Percentiles rank a stretch among this genome's conserved stretches.
Conservation (phyloP, 2,329 filamentous ascomycete genomes). For the Fusarium ramigenum region DNA sequence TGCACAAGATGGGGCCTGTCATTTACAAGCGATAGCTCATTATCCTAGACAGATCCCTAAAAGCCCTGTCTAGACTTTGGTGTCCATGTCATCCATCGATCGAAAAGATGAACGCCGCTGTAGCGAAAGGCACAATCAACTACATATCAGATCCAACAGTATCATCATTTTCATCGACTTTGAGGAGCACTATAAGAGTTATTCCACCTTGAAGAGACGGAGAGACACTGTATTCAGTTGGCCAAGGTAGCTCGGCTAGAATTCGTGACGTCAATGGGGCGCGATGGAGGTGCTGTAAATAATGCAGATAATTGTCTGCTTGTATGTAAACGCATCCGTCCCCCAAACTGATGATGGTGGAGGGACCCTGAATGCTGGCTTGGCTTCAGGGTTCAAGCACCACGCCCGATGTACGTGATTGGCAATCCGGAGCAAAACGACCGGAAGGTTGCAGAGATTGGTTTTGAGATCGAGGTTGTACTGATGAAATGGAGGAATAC, state of each 20-base stretch:
- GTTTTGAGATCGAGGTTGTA: conserved; percentile 7
- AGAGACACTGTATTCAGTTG: not conserved
- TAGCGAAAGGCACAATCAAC: not conserved
- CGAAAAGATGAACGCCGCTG: not conserved
- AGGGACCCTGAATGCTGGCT: conserved; percentile 27
- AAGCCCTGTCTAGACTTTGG: conserved; percentile 4
- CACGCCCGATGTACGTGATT: conserved; percentile 2
- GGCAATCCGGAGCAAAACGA: conserved; percentile 39
- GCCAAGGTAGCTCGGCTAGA: not conserved
- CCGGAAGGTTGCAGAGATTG: conserved; percentile 19
- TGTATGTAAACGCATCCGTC: not conserved
- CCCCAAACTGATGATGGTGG: conserved; percentile 17
- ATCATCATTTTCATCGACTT: not conserved
- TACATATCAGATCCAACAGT: not conserved
- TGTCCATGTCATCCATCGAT: not conserved
- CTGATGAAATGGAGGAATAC: not conserved
- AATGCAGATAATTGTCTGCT: not conserved
- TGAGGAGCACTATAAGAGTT: not conserved
- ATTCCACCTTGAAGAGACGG: not conserved
- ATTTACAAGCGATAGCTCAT: conserved; percentile 13
- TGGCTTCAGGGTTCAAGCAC: conserved; percentile 17
- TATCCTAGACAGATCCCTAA: not conserved
- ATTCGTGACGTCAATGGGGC: conserved; percentile 25
- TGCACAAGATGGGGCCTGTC: not conserved
- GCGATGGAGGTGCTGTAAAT: not conserved